Percentiles rank a stretch among this genome's conserved stretches.
Conservation (phyloP, 1,284 basidiomycete species). For the Pisolithus thermaeus region DNA sequence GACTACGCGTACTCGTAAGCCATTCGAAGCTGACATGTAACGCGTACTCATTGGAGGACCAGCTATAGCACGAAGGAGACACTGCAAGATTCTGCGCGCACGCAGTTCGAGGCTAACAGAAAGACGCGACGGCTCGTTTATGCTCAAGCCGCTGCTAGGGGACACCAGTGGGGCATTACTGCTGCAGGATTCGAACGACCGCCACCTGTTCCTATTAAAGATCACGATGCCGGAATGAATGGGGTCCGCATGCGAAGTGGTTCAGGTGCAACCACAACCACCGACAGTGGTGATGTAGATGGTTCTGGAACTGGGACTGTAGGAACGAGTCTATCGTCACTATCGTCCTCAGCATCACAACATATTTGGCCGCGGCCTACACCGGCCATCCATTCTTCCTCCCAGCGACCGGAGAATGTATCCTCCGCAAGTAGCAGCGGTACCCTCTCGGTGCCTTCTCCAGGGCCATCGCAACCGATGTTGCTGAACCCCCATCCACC, state of each 20-base stretch:
- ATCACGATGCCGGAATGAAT: slow-evolving; percentile 22
- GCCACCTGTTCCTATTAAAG: slow-evolving; percentile 37
- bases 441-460: slow-evolving; percentile 40
- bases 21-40: slow-evolving; percentile 2
- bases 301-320: slow-evolving; percentile 35
- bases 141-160: slow-evolving; percentile 61
- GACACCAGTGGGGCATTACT: slow-evolving; percentile 49
- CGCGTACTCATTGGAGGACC: slow-evolving; percentile 11
- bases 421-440: slow-evolving; percentile 39
- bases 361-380: slow-evolving; percentile 50
- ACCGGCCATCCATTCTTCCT: slow-evolving; percentile 3
- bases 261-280: slow-evolving; percentile 69
- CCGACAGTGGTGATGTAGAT: slow-evolving; percentile 65
- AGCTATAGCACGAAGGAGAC: slow-evolving; percentile 68
- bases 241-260: slow-evolving; percentile 65
- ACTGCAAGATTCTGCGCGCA: slow-evolving; percentile 68
- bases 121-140: slow-evolving; percentile 61
- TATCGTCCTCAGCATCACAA: slow-evolving; percentile 36
- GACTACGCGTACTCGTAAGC: slow-evolving; percentile 91
- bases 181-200: slow-evolving; percentile 31
- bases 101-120: slow-evolving; percentile 73
- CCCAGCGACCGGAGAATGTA: slow-evolving; percentile 27
- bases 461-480: slow-evolving; percentile 35
- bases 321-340: slow-evolving; percentile 42
- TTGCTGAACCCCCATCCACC: slow-evolving; percentile 23